These are phyloP conservation scores for Cystobasidiopsis lactophilus DNA, from an alignment of 768 basidiomycete genomes.

Conservation along the genomic window DNA sequence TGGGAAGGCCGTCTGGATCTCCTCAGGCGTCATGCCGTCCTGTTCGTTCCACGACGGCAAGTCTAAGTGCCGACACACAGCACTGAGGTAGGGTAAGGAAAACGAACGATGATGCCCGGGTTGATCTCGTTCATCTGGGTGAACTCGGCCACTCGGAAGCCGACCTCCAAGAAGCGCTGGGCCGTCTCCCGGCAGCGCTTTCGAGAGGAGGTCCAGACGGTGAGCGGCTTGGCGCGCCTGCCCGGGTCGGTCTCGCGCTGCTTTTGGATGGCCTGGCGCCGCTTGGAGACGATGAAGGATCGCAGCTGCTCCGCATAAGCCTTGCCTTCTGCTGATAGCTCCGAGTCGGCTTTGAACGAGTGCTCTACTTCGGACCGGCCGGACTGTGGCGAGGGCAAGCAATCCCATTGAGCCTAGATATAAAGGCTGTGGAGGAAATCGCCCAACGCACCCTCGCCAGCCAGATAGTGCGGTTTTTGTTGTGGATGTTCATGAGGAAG, in stretches of 20 bases:
- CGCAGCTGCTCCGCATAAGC: constrained; percentile 77
- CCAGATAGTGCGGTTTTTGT: constrained; percentile 74
- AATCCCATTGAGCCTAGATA: not conserved
- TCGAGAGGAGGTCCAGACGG: constrained; percentile 83
- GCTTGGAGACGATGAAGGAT: constrained; percentile 67
- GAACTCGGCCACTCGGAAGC: constrained; percentile 58
- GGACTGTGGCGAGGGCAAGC: constrained; percentile 36
- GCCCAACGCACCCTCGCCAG: constrained; percentile 58
- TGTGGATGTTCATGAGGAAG: constrained; percentile 99
- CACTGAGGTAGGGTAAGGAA: not conserved
- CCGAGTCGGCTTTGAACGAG: constrained; percentile 95
- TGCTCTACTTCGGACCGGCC: constrained; percentile 98
- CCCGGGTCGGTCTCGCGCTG: constrained; percentile 33
- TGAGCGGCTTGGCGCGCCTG: constrained; percentile 21
- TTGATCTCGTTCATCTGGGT: constrained; percentile 96
- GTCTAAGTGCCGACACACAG: constrained; percentile 21
- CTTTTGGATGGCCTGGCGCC: constrained; percentile 36
- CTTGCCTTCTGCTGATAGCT: constrained; percentile 84
- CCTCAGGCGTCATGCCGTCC: constrained; percentile 74
- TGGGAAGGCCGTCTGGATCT: constrained; percentile 72
- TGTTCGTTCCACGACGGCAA: constrained; percentile 25
- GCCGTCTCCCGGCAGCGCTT: constrained; percentile 82
- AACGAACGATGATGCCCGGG: constrained; percentile 42
- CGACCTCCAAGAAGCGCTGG: constrained; percentile 52
- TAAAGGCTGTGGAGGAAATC: not conserved